Evolutionary conservation across 371 early-diverging fungal genomes (phyloP), one percentile per base, ranked within the genome.

Genomic region (Mucor circinelloides): DNA sequence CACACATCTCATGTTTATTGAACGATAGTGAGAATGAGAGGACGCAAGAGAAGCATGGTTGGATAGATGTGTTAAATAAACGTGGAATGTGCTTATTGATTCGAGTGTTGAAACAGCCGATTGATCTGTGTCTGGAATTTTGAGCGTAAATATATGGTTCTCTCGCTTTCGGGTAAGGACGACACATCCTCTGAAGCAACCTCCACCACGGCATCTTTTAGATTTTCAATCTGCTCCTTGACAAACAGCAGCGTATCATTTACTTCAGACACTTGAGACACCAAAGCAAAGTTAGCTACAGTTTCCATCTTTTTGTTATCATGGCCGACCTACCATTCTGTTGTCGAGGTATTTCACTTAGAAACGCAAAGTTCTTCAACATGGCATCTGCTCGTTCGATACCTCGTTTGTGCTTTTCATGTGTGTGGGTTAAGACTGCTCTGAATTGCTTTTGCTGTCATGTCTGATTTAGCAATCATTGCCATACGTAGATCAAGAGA

Each of bases 11-110:
- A 30, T 48, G 21, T 19, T 19, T 31, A 31, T 23, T 23, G n/a
- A 10, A 19, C 12, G 0, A 38, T 73, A 94, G 96, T 96, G 65
- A 87, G 97, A 57, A 74, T 91, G 71, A 86, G 97, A 68, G 97
- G 98, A 15, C 87, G 97, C 48, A 98, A 97, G 79, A 87, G 97
- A 52, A 91, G 90, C 54, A 93, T 94, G 92, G 73, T 92, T 54
- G 95, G 96, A n/a, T 95, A 84, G 84, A 68, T n/a, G 23, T 42
- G 46, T 31, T 36, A 38, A 40, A 58, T 38, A 58, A 28, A 31
- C n/a, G n/a, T n/a, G n/a, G n/a, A n/a, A 34, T 34, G 9, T 36
- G 13, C 36, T 36, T 36, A 36, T 36, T 1, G 36, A 36, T 4
- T 8, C 13, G 36, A 13, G 2, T 2, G 30, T 30, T 48, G 6